Base-by-base conservation (phyloP, 306 rosid genomes). In the Castanea sativa region DNA sequence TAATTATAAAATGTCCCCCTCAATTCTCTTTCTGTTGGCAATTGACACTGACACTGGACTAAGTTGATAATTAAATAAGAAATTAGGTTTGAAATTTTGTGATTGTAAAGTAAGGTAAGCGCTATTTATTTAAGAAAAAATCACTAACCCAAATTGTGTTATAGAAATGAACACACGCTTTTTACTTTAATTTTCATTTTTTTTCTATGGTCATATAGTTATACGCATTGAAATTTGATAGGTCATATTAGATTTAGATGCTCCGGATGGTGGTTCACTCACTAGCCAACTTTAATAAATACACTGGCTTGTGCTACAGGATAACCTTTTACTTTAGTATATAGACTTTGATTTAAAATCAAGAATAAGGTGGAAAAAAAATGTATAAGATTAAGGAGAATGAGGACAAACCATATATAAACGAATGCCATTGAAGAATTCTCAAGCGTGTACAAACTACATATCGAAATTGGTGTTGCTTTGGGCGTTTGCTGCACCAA, bases 401-500 rank as follows among this genome's bases (percentile, higher is more conserved):
- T 52, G 83, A 73, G 73, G 88, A 88, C 93, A 88, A 88, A 76
- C 77, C 63, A 81, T 8, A 38, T 38, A 38, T 79, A 86, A 86
- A 86, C 81, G 81, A 84, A 88, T 83, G 45, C 82, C 82, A 83
- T 76, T 69, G 82, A 83, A 78, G 83, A 73, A 86, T 86, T 90
- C 86, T 88, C 85, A 86, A 82, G 89, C 88, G 90, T 85, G 87
- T 84, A 71, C 73, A 69, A 38, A 38, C 45, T 38, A 38, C 11
- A 38, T 11, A 12, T 49, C 53, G 53, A 80, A 78, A 76, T 38
- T 64, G 85, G 88, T 87, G 27, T 49, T 43, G 55, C 82, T 78
- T 83, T 79, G 79, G 86, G 90, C 25, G 90, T 84, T 85, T 91
- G 96, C 87, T 89, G 77, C 85, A 89, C 90, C 90, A 87, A 86